These are phyloP conservation scores for Chaetomiaceae sp. DNA, from an alignment of 2,329 filamentous ascomycete genomes.

Conservation along the genomic window DNA sequence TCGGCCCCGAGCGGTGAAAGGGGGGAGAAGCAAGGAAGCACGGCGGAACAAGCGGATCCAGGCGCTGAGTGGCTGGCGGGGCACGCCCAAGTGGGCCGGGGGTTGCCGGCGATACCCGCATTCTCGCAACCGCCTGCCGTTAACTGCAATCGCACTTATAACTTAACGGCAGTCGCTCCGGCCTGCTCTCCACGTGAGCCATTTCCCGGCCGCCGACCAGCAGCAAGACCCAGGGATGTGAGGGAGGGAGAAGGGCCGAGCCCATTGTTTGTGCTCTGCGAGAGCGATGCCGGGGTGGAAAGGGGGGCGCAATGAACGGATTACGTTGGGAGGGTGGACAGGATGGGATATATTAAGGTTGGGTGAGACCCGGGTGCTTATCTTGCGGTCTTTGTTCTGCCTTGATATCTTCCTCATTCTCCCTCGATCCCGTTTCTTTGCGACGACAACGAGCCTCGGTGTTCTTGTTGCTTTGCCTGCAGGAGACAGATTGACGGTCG, in stretches of 20 bases:
- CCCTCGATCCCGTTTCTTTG: too few relatives aligned
- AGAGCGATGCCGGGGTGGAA: neutral
- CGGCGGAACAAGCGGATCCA: neutral
- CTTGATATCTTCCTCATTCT: too few relatives aligned
- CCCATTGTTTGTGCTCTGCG: neutral
- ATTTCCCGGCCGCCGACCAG: neutral
- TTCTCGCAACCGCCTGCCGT: slow-evolving; percentile 15
- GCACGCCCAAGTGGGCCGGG: slow-evolving; percentile 11
- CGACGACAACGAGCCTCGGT: too few relatives aligned
- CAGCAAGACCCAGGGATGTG: slow-evolving; percentile 9
- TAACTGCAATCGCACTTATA: slow-evolving; percentile 25
- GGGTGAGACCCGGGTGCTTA: neutral
- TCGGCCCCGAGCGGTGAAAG: slow-evolving; percentile 3
- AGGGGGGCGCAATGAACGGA: too few relatives aligned
- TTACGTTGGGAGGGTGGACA: neutral
- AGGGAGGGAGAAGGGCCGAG: slow-evolving; percentile 8
- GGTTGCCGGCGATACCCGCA: slow-evolving; percentile 20
- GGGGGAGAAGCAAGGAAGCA: neutral
- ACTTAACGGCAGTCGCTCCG: slow-evolving; percentile 24
- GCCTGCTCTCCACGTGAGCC: slow-evolving; percentile 10
- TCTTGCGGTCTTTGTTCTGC: neutral
- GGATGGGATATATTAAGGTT: neutral
- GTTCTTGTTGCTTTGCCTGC: too few relatives aligned
- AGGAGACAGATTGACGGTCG: neutral
- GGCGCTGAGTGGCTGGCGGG: neutral